Conservation (phyloP, 495 filamentous ascomycete species). For the Neurospora sp. region DNA sequence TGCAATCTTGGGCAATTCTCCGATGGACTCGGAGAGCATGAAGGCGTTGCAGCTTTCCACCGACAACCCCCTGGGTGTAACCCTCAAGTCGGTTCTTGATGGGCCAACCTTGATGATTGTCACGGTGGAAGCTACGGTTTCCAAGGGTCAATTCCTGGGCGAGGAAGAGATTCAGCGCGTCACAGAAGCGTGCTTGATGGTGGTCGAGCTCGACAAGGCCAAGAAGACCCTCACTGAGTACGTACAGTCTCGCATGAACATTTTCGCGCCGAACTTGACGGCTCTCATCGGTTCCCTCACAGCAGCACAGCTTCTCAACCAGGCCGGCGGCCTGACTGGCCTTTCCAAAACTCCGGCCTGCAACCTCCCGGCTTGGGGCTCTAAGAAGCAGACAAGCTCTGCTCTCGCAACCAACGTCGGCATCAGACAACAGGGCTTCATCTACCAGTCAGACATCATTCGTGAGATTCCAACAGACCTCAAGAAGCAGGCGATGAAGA, state of each 20-base stretch:
- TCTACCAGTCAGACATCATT: slow-evolving; percentile 85
- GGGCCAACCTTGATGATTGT: slow-evolving; percentile 90
- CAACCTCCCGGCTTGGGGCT: slow-evolving; percentile 82
- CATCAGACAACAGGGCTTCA: slow-evolving; percentile 82
- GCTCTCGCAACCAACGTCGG: slow-evolving; percentile 93
- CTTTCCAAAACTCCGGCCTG: slow-evolving; percentile 88
- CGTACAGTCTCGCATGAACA: slow-evolving; percentile 93
- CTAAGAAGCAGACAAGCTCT: slow-evolving; percentile 69
- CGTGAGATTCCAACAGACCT: slow-evolving; percentile 72
- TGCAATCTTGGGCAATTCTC: slow-evolving; percentile 84
- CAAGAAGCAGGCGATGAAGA: slow-evolving; percentile 91
- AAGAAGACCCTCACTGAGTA: slow-evolving; percentile 85
- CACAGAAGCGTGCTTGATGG: slow-evolving; percentile 74
- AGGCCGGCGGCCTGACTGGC: slow-evolving; percentile 76
- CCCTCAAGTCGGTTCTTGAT: slow-evolving; percentile 71
- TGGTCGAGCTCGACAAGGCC: slow-evolving; percentile 74
- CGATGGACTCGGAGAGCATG: slow-evolving; percentile 75
- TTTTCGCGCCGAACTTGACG: slow-evolving; percentile 94
- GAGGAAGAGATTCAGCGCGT: slow-evolving; percentile 65
- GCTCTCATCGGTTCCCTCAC: slow-evolving; percentile 88
- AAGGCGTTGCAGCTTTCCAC: slow-evolving; percentile 59
- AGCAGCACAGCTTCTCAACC: slow-evolving; percentile 91
- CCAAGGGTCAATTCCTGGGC: slow-evolving; percentile 66
- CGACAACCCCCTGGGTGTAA: slow-evolving; percentile 64
- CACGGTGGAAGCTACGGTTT: slow-evolving; percentile 87